phyloP scores from a whole-genome alignment of 345 rosid genomes.

The Eucalyptus sp. region DNA sequence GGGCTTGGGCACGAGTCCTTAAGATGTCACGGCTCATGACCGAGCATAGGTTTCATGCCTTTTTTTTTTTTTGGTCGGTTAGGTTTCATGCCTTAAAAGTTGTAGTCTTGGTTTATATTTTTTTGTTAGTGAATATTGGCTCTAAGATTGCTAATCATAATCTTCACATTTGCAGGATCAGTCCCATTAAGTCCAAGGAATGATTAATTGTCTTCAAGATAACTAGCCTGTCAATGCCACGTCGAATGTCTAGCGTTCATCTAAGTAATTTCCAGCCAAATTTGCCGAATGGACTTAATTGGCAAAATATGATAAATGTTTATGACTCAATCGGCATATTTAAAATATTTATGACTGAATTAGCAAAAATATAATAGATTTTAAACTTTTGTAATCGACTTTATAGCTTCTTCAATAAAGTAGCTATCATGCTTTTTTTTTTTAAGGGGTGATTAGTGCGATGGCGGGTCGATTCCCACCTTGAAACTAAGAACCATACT shows the following conservation, averaged over 20 bases:
- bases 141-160: background rate
- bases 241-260: fast-evolving
- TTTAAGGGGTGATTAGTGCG: fast-evolving
- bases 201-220: background rate
- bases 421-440: background rate
- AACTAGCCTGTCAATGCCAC: no score
- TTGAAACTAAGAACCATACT: fast-evolving
- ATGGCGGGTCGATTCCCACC: background rate
- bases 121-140: background rate
- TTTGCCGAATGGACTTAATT: no score
- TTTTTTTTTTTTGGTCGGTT: no score
- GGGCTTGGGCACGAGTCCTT: background rate
- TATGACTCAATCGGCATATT: no score
- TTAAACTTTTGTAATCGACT: no score
- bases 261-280: fast-evolving
- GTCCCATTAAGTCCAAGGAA: background rate
- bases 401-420: background rate
- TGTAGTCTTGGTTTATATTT: background rate
- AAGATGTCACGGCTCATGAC: background rate
- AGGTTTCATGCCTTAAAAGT: background rate
- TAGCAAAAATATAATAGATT: no score
- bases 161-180: background rate
- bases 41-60: background rate
- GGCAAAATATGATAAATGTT: fast-evolving
- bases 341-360: fast-evolving